Evolutionary conservation across 768 basidiomycete species (phyloP), one percentile per base, ranked within the genome.

Genomic region (Russula dissimulans): DNA sequence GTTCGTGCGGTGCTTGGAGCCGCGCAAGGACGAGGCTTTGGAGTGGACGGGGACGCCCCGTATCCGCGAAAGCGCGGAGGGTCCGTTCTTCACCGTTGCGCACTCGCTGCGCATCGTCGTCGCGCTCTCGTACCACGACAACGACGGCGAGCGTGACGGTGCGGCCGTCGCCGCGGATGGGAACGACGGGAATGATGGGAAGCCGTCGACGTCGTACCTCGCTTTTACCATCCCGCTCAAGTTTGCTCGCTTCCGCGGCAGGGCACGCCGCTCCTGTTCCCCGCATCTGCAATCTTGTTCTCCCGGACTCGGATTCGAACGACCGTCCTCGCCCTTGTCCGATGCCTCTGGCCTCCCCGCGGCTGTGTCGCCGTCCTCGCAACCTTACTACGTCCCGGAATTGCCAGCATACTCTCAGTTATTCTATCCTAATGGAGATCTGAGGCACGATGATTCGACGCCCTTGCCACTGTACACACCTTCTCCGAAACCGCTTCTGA

Each of bases 371-470:
- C 48, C 38, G 32, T 39, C 43, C 59, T 57, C 42, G 18, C 36
- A 61, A 39, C 66, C 69, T 5, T 68, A 68, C 54, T 66, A 66
- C 53, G 61, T 68, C 5, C 70, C 71, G 14, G 66, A 66, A 45
- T 80, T 89, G 18, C 91, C 90, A 2, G 79, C 84, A 3, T 92
- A 92, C 68, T 89, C 87, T 5, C 87, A 90, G 64, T 76, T 92
- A 18, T 92, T 85, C 72, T 74, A 91, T 67, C 67, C 75, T 17
- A 87, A 88, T 65, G 90, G 91, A 17, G 85, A 89, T 54, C 78
- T 78, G 56, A 87, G 83, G 72, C 76, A 87, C 51, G 88, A 91
- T 67, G 77, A 80, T 61, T 81, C 79, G n/a, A 66, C 52, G 15
- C 85, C 83, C 14, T 72, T 89, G 45, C 89, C 89, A 0, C 74